A percentile compares a stretch with the other conserved stretches of the same genome.
Conservation (phyloP, 352 stramenopile species). For the Globisporangium viniferum region DNA sequence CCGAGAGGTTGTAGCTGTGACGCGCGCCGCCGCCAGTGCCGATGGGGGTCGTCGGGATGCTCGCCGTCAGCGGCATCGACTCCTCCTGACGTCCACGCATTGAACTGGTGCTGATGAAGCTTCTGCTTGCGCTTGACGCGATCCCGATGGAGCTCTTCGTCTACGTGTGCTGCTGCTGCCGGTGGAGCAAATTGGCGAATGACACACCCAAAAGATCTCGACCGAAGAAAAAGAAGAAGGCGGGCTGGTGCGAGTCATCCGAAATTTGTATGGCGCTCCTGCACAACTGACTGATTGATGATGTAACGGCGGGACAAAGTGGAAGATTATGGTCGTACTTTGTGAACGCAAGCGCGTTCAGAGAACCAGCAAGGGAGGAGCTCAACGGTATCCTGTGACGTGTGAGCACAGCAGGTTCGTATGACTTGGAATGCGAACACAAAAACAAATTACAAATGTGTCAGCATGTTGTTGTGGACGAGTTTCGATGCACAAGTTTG, state of each 20-base stretch:
- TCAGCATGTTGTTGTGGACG: neutral
- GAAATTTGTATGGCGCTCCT: constrained; percentile 1
- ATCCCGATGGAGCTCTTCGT: neutral
- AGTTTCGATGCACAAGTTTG: neutral
- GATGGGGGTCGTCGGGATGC: constrained; percentile 13
- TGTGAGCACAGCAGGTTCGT: constrained; percentile 3
- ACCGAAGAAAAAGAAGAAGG: neutral
- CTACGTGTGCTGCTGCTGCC: neutral
- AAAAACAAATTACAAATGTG: neutral
- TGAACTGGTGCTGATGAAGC: constrained; percentile 14
- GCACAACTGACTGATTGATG: neutral
- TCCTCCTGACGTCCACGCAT: constrained; percentile 25
- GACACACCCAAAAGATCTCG: neutral
- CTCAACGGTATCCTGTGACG: neutral
- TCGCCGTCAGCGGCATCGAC: constrained; percentile 31
- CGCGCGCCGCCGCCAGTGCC: neutral
- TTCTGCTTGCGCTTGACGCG: neutral
- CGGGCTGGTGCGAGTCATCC: neutral
- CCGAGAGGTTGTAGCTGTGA: constrained; percentile 16
- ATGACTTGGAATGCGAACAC: neutral
- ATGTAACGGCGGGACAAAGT: constrained; percentile 1
- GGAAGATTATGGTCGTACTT: constrained; percentile 1
- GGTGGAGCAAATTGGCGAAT: constrained; percentile 7
- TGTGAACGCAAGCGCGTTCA: neutral
- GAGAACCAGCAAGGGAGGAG: neutral